Conservation (phyloP, 1,284 basidiomycete genomes). For the Lentinus polychrous region DNA sequence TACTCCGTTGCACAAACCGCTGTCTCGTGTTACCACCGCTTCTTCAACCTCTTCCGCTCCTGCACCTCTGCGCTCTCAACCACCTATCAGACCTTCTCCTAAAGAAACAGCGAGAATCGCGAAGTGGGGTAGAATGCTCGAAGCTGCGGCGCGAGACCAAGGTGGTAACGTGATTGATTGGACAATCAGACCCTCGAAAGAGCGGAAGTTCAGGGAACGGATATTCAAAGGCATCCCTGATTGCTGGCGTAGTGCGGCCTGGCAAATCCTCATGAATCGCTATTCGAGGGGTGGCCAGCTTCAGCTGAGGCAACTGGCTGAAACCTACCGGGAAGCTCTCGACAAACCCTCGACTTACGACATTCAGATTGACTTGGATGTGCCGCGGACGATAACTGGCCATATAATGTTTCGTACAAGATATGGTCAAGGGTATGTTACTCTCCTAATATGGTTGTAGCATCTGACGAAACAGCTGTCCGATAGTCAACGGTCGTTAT, state of each 20-base stretch:
- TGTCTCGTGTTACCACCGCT: conserved; percentile 41
- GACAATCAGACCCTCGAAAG: conserved; percentile 59
- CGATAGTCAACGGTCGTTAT: conserved; percentile 81
- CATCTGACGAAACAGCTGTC: background rate
- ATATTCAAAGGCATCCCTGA: conserved; percentile 97
- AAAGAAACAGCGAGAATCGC: conserved; percentile 70
- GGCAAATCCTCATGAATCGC: conserved; percentile 71
- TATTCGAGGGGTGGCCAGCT: conserved; percentile 39
- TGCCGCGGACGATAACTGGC: conserved; percentile 93
- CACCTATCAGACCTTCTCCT: conserved; percentile 34
- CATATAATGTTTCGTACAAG: conserved; percentile 93
- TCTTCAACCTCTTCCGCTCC: conserved; percentile 30
- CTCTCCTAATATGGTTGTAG: background rate
- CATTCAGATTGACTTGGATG: conserved; percentile 97
- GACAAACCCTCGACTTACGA: conserved; percentile 85
- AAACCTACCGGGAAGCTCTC: conserved; percentile 58
- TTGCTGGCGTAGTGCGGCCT: conserved; percentile 89
- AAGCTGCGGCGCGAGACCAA: conserved; percentile 55
- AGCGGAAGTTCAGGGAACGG: conserved; percentile 60
- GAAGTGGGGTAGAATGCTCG: conserved; percentile 89
- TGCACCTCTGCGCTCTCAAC: conserved; percentile 31
- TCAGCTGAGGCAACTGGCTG: conserved; percentile 36
- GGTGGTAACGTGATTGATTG: conserved; percentile 78
- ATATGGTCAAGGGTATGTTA: conserved; percentile 83
- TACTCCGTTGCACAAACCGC: conserved; percentile 54